These are phyloP conservation scores for Ustilago crameri DNA, from an alignment of 1,284 basidiomycete species.

Conservation along the genomic window DNA sequence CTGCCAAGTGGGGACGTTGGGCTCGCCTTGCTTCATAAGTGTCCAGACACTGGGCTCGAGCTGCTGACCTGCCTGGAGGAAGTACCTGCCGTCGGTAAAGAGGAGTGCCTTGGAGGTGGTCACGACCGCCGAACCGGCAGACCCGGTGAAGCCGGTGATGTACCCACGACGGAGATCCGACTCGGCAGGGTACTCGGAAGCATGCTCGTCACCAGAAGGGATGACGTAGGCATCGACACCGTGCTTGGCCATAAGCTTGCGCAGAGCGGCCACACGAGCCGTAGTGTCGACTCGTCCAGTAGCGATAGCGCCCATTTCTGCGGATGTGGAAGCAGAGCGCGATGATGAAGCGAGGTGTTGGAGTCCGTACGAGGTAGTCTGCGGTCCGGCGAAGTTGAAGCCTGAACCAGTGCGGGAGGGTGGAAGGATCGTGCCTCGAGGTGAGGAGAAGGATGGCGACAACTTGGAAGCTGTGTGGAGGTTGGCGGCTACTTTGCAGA, in stretches of 20 bases:
- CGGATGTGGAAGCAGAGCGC: slow-evolving; percentile 11
- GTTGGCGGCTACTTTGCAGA: slow-evolving; percentile 2
- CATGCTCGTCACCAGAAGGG: slow-evolving; percentile 74
- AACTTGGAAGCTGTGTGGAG: slow-evolving; percentile 20
- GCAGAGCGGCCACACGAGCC: slow-evolving; percentile 52
- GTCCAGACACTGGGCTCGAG: slow-evolving; percentile 86
- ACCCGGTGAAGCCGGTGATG: slow-evolving; percentile 92
- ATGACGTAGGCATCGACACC: slow-evolving; percentile 65
- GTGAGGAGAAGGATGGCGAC: slow-evolving; percentile 19
- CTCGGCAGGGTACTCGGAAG: slow-evolving; percentile 78
- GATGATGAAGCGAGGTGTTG: slow-evolving; percentile 24
- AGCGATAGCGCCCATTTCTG: slow-evolving; percentile 61
- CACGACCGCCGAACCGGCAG: slow-evolving; percentile 83
- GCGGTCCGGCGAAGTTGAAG: slow-evolving; percentile 28
- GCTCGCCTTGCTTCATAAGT: slow-evolving; percentile 82
- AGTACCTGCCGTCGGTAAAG: slow-evolving; percentile 95
- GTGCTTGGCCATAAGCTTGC: slow-evolving; percentile 53
- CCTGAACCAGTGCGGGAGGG: slow-evolving; percentile 11
- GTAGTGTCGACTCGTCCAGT: slow-evolving; percentile 62
- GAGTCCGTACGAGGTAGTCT: slow-evolving; percentile 26
- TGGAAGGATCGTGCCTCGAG: slow-evolving; percentile 20
- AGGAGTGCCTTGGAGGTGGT: slow-evolving; percentile 73
- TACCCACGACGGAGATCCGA: slow-evolving; percentile 82
- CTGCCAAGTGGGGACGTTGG: slow-evolving; percentile 87
- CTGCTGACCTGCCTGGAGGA: slow-evolving; percentile 88